Conservation (phyloP, 805 yeast species). For the Kodamaea nitidulidarum region DNA sequence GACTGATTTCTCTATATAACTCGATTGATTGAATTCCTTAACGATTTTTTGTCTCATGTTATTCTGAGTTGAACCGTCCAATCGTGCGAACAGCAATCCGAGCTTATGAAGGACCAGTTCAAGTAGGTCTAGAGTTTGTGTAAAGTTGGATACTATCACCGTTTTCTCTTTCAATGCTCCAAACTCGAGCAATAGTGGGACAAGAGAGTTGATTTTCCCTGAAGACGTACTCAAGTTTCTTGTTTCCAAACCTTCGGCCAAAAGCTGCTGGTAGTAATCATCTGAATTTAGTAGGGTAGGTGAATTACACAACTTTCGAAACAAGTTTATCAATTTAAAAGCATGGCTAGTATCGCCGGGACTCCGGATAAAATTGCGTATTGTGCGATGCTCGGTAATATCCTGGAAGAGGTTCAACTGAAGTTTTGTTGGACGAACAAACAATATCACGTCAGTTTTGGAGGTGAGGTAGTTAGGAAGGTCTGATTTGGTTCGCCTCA, state of each 20-base stretch:
- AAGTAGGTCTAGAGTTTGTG: conserved; percentile 78
- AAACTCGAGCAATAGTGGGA: conserved; percentile 52
- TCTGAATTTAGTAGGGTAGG: conserved; percentile 61
- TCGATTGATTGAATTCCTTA: conserved; percentile 55
- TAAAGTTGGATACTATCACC: conserved; percentile 82
- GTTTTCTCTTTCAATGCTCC: conserved; percentile 56
- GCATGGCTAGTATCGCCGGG: conserved; percentile 38
- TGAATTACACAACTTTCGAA: conserved; percentile 81
- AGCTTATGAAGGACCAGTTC: conserved; percentile 51
- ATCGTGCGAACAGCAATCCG: conserved; percentile 50
- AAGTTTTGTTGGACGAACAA: conserved; percentile 66
- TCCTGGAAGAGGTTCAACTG: conserved; percentile 56
- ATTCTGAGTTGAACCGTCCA: conserved; percentile 83
- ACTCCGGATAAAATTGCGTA: conserved; percentile 26
- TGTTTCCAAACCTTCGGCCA: conserved; percentile 12
- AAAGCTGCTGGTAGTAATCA: conserved; percentile 27
- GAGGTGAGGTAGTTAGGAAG: conserved; percentile 61
- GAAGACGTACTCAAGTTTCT: conserved; percentile 11
- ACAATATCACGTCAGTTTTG: conserved; percentile 70
- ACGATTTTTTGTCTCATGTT: conserved; percentile 64
- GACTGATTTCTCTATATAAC: conserved; percentile 43
- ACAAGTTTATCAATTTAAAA: conserved; percentile 64
- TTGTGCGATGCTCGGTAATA: conserved; percentile 38
- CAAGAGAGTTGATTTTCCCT: conserved; percentile 66
- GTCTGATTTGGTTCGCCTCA: conserved; percentile 66